Conservation (phyloP, 495 filamentous ascomycete species). For the Cairneyella variabilis region DNA sequence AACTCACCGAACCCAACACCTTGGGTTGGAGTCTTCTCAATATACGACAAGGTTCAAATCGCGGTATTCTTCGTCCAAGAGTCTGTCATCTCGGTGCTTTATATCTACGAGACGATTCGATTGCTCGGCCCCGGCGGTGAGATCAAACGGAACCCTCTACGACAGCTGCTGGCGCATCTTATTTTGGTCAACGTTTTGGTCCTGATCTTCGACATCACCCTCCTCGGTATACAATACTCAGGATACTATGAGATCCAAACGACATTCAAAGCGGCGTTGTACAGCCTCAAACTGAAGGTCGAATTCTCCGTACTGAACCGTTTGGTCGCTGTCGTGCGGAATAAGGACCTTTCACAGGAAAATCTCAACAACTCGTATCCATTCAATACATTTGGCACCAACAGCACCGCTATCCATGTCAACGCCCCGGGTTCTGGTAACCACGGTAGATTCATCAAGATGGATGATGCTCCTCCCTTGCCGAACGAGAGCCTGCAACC, state of each 20-base stretch:
- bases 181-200: constrained; percentile 47
- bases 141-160: constrained; percentile 7
- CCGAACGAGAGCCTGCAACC: too few relatives aligned
- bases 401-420: too few relatives aligned
- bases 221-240: constrained; percentile 48
- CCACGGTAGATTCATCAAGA: too few relatives aligned
- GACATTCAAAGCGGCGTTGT: constrained; percentile 52
- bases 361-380: too few relatives aligned
- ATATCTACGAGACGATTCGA: constrained; percentile 50
- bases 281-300: constrained; percentile 63
- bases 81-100: constrained; percentile 51
- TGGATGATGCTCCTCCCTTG: too few relatives aligned
- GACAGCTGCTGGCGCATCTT: constrained; percentile 39
- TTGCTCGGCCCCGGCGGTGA: constrained; percentile 40
- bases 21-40: constrained; percentile 44
- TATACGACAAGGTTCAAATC: constrained; percentile 55
- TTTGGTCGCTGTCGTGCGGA: too few relatives aligned
- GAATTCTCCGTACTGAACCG: constrained; percentile 58
- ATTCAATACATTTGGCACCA: too few relatives aligned
- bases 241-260: constrained; percentile 52
- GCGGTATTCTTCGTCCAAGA: constrained; percentile 56
- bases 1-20: constrained; percentile 31
- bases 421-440: too few relatives aligned
- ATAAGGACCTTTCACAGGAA: too few relatives aligned
- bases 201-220: constrained; percentile 45